Percentiles rank a stretch among this genome's conserved stretches.
Conservation (phyloP, 2,329 filamentous ascomycete species). For the Teratosphaeria destructans region DNA sequence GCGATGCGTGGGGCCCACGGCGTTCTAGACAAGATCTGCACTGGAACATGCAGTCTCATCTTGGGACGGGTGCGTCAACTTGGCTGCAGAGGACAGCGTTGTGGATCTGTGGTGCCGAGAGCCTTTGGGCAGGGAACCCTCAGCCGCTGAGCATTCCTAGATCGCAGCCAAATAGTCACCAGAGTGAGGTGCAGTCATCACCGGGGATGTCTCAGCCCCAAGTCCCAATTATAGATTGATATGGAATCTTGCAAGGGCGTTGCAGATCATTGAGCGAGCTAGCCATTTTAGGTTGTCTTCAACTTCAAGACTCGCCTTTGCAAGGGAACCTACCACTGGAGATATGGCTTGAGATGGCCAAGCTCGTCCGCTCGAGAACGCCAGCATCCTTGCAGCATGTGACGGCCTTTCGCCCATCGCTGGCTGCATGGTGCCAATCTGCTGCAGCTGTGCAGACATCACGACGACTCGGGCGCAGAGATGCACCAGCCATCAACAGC, state of each 20-base stretch:
- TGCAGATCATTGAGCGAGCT: neutral
- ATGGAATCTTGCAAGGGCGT: neutral
- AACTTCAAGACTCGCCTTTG: neutral
- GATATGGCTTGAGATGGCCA: neutral
- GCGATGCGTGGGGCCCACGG: neutral
- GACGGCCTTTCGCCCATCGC: neutral
- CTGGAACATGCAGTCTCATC: neutral
- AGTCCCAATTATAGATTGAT: neutral
- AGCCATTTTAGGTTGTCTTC: too few relatives aligned
- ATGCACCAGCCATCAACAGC: neutral
- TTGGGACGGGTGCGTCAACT: too few relatives aligned
- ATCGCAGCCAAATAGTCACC: too few relatives aligned
- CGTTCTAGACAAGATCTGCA: neutral
- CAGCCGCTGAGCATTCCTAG: neutral
- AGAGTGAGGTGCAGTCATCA: too few relatives aligned
- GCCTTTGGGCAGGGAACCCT: neutral
- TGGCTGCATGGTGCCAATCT: neutral
- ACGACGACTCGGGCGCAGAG: neutral
- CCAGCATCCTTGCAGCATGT: slow-evolving; percentile 1
- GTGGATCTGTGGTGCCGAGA: neutral
- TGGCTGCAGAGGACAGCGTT: too few relatives aligned
- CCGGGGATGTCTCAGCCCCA: too few relatives aligned
- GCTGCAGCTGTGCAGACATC: neutral
- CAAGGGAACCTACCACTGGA: neutral
- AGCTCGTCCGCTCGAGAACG: neutral